Base-by-base conservation (phyloP, 768 basidiomycete species). In the Psilocybe sp. region DNA sequence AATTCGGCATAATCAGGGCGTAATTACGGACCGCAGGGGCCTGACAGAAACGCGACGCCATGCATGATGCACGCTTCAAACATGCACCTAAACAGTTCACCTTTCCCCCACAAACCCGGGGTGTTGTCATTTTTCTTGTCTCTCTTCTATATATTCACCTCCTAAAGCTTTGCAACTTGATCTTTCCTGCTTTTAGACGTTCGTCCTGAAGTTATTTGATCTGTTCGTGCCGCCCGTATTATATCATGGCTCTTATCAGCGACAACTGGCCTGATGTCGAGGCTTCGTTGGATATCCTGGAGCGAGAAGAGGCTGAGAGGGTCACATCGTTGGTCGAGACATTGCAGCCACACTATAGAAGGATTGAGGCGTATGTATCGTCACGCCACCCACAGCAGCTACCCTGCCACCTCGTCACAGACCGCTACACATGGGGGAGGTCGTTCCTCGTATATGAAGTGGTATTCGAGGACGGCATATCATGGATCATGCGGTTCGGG, bases 401-500 rank as follows among this genome's bases (percentile, higher is more conserved):
- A 15, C 57, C 61, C 12, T 73, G 69, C 49, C 52, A 55, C 23
- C 62, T 73, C 46, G 46, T 70, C 33, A 47, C 59, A 37, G 66
- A 70, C 32, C 61, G 63, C 12, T 72, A 68, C 50, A 73, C 72
- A 31, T 73, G 72, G 72, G 72, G 72, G 2, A 70, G 72, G 52
- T 72, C 70, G 1, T 73, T 73, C 53, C 55, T 65, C 20, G 72
- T 73, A 15, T 72, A 65, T 46, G 72, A 73, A 56, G 51, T 72
- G 47, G 54, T 65, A 16, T 73, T 73, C 52, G 49, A 58, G 31
- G 57, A 64, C 38, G 50, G 61, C 46, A 49, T 56, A 23, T 71
- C 71, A 39, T 74, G 72, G 72, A 71, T 74, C 47, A 67, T 71
- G 42, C 64, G 72, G 28, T 72, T 72, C 48, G 72, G 70, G 11